Conservation (phyloP, 257 asterid genomes). For the Przewalskia tangutica region DNA sequence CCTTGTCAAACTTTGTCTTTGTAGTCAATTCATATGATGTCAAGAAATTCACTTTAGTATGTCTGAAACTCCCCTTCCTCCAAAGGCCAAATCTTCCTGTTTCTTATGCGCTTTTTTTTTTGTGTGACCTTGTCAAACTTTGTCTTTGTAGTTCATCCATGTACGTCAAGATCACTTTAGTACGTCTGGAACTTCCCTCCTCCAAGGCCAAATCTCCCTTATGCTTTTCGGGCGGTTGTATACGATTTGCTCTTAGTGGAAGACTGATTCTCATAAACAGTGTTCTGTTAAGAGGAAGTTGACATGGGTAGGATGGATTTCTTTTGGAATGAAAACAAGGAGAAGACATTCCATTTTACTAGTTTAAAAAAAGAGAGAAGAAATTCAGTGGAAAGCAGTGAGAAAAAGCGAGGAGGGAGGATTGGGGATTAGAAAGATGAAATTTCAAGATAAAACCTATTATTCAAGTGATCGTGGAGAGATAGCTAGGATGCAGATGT, state of each 20-base stretch:
- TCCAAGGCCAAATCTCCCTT: background rate
- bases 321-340: background rate
- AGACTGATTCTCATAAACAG: background rate
- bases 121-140: background rate
- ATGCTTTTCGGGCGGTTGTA: background rate
- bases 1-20: background rate
- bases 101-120: background rate
- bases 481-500: background rate
- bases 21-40: background rate
- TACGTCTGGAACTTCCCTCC: background rate
- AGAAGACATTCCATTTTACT: background rate
- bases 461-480: background rate
- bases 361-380: background rate
- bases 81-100: background rate
- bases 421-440: background rate
- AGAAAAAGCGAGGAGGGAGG: background rate
- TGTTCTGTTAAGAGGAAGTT: background rate
- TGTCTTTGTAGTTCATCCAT: background rate
- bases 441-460: background rate
- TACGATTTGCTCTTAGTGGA: background rate
- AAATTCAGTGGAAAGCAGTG: background rate
- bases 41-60: background rate
- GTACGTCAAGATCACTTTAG: background rate
- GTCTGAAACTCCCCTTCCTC: background rate
- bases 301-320: background rate